phyloP scores from a whole-genome alignment of 208 protist species.

The Angomonas deanei region DNA sequence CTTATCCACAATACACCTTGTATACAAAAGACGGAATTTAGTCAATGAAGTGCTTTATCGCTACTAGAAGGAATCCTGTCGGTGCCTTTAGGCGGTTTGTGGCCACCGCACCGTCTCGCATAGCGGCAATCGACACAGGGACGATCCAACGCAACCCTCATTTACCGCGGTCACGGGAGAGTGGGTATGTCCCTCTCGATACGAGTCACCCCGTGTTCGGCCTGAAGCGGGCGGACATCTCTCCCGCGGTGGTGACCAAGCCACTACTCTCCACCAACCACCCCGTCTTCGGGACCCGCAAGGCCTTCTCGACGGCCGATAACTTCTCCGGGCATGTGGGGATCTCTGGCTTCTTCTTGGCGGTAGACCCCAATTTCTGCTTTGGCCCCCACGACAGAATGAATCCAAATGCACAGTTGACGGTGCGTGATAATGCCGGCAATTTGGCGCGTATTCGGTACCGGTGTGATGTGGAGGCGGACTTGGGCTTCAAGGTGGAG shows the following conservation, averaged over 20 bases:
- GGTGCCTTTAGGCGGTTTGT: neutral
- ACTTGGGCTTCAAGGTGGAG: slow-evolving; percentile 67
- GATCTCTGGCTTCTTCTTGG: slow-evolving; percentile 79
- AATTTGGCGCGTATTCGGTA: slow-evolving; percentile 74
- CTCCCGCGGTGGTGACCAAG: slow-evolving; percentile 10
- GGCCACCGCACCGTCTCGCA: neutral
- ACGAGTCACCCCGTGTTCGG: slow-evolving; percentile 71
- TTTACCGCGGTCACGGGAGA: slow-evolving; percentile 18
- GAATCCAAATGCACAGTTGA: slow-evolving; percentile 85
- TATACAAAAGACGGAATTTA: neutral
- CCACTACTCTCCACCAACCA: slow-evolving; percentile 62
- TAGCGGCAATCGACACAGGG: slow-evolving; percentile 17
- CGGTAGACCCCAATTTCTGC: slow-evolving; percentile 67
- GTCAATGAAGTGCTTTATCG: neutral
- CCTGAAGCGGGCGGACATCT: slow-evolving; percentile 44
- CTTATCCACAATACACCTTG: neutral
- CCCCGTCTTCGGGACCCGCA: slow-evolving; percentile 58
- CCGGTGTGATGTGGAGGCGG: slow-evolving; percentile 57
- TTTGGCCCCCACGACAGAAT: slow-evolving; percentile 45
- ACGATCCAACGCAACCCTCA: slow-evolving; percentile 16
- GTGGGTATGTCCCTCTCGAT: slow-evolving; percentile 35
- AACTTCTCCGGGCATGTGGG: slow-evolving; percentile 59
- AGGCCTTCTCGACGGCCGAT: slow-evolving; percentile 33
- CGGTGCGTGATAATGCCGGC: slow-evolving; percentile 56
- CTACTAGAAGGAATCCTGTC: neutral